Conservation (phyloP, 805 yeast genomes). For the Starmerella vaccinii region DNA sequence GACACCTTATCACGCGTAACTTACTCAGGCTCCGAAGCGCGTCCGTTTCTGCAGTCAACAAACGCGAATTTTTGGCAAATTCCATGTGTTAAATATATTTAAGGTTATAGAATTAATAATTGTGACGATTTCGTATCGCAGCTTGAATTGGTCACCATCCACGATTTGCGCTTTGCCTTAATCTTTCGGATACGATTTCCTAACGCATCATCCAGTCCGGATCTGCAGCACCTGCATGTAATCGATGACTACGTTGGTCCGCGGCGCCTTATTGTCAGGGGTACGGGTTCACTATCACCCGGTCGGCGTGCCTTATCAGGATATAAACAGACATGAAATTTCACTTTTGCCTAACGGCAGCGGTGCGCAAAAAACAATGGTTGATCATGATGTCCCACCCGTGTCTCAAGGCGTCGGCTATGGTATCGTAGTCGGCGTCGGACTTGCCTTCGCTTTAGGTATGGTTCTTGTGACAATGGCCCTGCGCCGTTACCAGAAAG, state of each 20-base stretch:
- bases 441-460: constrained; percentile 50
- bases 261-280: background rate
- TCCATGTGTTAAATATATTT: too few relatives aligned
- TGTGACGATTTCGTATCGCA: too few relatives aligned
- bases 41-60: too few relatives aligned
- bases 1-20: background rate
- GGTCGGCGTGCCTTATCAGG: background rate
- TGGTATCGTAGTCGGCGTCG: constrained; percentile 81
- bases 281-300: background rate
- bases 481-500: constrained; percentile 68
- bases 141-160: too few relatives aligned
- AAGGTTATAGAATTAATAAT: too few relatives aligned
- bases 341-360: background rate
- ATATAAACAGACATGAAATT: background rate
- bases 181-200: too few relatives aligned
- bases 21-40: background rate
- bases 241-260: constrained; percentile 10
- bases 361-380: background rate
- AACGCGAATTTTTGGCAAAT: too few relatives aligned
- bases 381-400: constrained; percentile 24
- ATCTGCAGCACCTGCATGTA: constrained; percentile 13
- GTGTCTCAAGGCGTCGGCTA: constrained; percentile 76
- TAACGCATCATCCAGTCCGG: background rate
- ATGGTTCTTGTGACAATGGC: constrained; percentile 69
- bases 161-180: too few relatives aligned